Evolutionary conservation across 352 stramenopile genomes (phyloP), one percentile per base, ranked within the genome.

Genomic region (Phytopythium kandeliae): DNA sequence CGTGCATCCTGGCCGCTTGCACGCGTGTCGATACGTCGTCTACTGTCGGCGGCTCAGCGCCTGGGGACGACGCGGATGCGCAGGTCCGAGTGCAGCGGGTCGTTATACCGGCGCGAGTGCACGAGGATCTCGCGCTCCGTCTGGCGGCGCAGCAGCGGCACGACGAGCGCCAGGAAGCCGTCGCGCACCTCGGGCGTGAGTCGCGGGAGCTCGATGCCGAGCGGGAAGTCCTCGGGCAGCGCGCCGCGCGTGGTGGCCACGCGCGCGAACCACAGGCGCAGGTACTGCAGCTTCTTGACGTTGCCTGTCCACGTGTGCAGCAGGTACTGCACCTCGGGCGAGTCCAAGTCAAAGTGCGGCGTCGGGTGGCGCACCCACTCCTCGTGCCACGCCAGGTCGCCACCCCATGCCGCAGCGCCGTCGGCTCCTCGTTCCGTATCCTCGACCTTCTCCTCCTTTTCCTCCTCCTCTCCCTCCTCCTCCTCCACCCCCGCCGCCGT

Each of bases 131-230:
- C 65, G 10, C 74, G 71, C 30, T 72, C 52, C n/a, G 76, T 80
- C 51, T 90, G 78, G 26, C 78, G 78, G 21, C 81, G 69, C 28
- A 92, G 62, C 47, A 92, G 61, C n/a, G 78, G 81, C n/a, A 92
- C 74, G 2, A 90, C 72, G 13, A 92, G 68, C 30, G 71, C 84
- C 13, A 90, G 55, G 50, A 92, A 90, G 0, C 78, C 81, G 44
- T 90, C 81, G n/a, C 76, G 69, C 46, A 92, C 75, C 50, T 92
- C 78, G 3, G 72, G 75, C 7, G 55, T 48, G 42, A 92, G 63
- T 15, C 77, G 69, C 51, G 79, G 79, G 22, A 92, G 63, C 48
- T 90, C 81, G 22, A 92, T 71, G 16, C 70, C 74, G 48, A 78
- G 62, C 4, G 78, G 78, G 30, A 90, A 81, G 42, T 87, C 74